These are phyloP conservation scores for Boletus edulis DNA, from an alignment of 768 basidiomycete genomes.

Conservation along the genomic window DNA sequence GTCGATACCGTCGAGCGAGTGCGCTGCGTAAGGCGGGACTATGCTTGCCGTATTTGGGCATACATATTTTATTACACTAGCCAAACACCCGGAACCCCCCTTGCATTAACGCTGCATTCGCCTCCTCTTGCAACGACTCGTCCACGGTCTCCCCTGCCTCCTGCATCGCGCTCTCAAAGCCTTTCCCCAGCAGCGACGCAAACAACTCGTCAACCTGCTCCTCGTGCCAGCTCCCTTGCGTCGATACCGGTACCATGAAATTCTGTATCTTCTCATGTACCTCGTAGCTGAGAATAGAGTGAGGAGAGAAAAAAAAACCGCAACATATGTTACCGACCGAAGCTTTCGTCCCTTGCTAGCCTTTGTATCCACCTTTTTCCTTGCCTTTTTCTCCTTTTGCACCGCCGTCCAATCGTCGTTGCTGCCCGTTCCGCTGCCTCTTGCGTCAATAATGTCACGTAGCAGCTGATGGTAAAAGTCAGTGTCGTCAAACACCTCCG, in stretches of 20 bases:
- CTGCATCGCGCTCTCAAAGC: slow-evolving; percentile 44
- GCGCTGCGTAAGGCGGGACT: slow-evolving; percentile 4
- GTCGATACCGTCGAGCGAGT: background rate
- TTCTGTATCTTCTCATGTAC: slow-evolving; percentile 95
- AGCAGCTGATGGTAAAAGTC: slow-evolving; percentile 94
- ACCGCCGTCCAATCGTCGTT: slow-evolving; percentile 60
- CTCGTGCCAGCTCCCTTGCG: slow-evolving; percentile 80
- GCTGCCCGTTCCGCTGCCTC: slow-evolving; percentile 41
- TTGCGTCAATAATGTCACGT: slow-evolving; percentile 84
- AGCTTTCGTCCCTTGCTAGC: slow-evolving; percentile 95
- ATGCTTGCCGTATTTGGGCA: slow-evolving; percentile 27
- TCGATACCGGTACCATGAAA: slow-evolving; percentile 89
- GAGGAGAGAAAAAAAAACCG: slow-evolving; percentile 3
- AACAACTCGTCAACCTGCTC: slow-evolving; percentile 97
- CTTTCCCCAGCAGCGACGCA: slow-evolving; percentile 78
- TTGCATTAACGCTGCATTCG: slow-evolving; percentile 31
- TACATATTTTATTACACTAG: slow-evolving; percentile 28
- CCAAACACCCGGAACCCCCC: slow-evolving; percentile 62
- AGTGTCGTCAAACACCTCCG: slow-evolving; percentile 77
- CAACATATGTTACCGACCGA: slow-evolving; percentile 46
- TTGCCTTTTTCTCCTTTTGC: slow-evolving; percentile 69
- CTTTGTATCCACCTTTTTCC: slow-evolving; percentile 91
- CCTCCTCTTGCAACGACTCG: slow-evolving; percentile 28
- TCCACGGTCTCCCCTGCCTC: slow-evolving; percentile 29
- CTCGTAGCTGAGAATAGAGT: slow-evolving; percentile 63